Percentiles rank a stretch among this genome's conserved stretches.
Conservation (phyloP, 352 stramenopile genomes). For the Poterioochromonas sp. region DNA sequence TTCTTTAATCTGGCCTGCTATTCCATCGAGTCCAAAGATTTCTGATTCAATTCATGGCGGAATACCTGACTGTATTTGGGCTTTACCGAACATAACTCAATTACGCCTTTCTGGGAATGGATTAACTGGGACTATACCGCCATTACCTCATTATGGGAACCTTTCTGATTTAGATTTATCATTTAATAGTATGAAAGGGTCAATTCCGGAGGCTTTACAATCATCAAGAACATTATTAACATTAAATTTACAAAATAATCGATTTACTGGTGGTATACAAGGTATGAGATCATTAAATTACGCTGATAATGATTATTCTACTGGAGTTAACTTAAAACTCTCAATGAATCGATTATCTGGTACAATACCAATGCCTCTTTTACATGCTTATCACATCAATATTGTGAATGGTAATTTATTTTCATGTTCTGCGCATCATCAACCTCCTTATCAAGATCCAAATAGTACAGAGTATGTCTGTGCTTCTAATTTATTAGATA, state of each 20-base stretch:
- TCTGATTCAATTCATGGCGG: not conserved
- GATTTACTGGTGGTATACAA: not conserved
- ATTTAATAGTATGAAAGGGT: not conserved
- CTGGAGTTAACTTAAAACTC: not conserved
- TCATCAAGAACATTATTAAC: not conserved
- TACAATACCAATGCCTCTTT: not conserved
- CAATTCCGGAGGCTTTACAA: not conserved
- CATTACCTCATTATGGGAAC: not conserved
- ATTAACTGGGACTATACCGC: not conserved
- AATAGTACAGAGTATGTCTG: not conserved
- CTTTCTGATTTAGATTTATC: conserved; percentile 1
- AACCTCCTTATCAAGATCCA: conserved; percentile 3
- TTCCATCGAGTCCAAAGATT: not conserved
- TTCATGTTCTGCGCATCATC: not conserved
- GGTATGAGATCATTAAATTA: not conserved
- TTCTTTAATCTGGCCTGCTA: not conserved
- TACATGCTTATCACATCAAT: not conserved
- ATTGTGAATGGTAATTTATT: conserved; percentile 18
- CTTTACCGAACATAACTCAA: not conserved
- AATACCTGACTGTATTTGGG: conserved; percentile 17
- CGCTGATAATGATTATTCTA: not conserved
- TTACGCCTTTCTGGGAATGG: conserved; percentile 17
- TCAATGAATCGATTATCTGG: conserved; percentile 16
- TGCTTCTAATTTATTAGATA: conserved; percentile 14
- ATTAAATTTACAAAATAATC: conserved; percentile 12